Base-by-base conservation (phyloP, 805 yeast genomes). In the Candida adriatica region DNA sequence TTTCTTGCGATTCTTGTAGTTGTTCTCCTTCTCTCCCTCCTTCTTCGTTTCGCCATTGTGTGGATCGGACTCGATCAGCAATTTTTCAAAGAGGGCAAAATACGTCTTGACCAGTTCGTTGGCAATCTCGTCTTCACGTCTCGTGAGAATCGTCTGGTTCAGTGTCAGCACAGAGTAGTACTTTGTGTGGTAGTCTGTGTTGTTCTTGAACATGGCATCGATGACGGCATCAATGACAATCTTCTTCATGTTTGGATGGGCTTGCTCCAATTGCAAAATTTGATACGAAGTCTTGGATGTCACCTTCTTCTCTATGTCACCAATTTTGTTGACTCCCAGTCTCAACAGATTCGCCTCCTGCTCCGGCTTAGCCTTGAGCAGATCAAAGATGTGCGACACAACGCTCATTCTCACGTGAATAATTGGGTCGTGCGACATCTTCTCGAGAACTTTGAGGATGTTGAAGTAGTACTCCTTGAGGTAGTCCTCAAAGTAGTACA, bases 191-290 rank as follows among this genome's bases (percentile, higher is more conserved):
- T 86, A 83, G 39, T 86, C 96, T 21, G 77, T 77, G 38, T 70
- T 70, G 30, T 77, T 73, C 49, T 83, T 75, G 58, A 85, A 79
- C 19, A 86, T 65, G 31, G 80, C 70, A 55, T 92, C 97, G 30
- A 83, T 73, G 23, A 90, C 80, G 5, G 92, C 66, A 40, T 85
- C 85, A 24, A 80, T 71, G 24, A 92, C 67, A 35, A 90, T 75
- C 32, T 73, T 62, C 57, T 87, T 90, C 97, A 92, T 92, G 30
- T 92, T 92, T 13, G 98, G 98, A 56, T 92, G 98, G 4, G 78
- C 80, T 56, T 85, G 94, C 55, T 92, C 83, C 25, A 87, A 60
- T 47, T 80, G 79, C 42, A 88, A 66, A 27, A 92, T 61, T 42
- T 79, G 77, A 55, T 74, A 85, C 5, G 96, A 87, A 1, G 94